Base-by-base conservation (phyloP, 306 rosid genomes). In the Amphicarpaea edgeworthii region DNA sequence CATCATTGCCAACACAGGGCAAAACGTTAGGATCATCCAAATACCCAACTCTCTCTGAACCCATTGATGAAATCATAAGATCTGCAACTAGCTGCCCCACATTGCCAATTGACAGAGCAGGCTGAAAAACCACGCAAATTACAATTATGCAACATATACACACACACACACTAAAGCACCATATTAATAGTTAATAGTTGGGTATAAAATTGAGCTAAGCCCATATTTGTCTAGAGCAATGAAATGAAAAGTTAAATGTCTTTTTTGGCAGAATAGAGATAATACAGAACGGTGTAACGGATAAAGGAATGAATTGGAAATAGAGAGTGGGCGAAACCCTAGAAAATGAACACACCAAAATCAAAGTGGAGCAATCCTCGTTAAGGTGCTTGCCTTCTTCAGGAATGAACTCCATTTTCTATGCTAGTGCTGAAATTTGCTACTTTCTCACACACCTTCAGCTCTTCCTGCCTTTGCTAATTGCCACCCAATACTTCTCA, bases 1-100 rank as follows among this genome's bases (percentile, higher is more conserved):
- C 98, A 78, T 90, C 94, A 70, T 95, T 95, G 15, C 98, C 98
- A 68, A 95, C 88, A 70, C 98, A 94, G 0, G 98, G 97, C 14
- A 92, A 90, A 85, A 92, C 90, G 58, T 61, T 79, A 42, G 97
- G 94, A 80, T 79, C 85, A 26, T 94, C 98, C 83, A 94, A 88
- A 82, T 77, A 87, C 51, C 97, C 98, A 63, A 92, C 68, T 89
- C 93, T 85, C 78, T 83, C 93, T 21, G 96, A 86, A 77, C 61
- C 83, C 82, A 79, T 79, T 28, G 96, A 86, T 24, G 95, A 87
- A 69, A 90, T 84, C 72, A 94, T 62, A 70, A 94, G 92, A 75
- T 94, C 98, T 71, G 91, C 81, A 1, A 91, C 90, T 32, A 94
- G 72, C 77, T 92, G 97, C 57, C 98, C 98, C 80, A 95, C 97